Base-by-base conservation (phyloP, 257 asterid species). In the Salvia rosmarinus region DNA sequence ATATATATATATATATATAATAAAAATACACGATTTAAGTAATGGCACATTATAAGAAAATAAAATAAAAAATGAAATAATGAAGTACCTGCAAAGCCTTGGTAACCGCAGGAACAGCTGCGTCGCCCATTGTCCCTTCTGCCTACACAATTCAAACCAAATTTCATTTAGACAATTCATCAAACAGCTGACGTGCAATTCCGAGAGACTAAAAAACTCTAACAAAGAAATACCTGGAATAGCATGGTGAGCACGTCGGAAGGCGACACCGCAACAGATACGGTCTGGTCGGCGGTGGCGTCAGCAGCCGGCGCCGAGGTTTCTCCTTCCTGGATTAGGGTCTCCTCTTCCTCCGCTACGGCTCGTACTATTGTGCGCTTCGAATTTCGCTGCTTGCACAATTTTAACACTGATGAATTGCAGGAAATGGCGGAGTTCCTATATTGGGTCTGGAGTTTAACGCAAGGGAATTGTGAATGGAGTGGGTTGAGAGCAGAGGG, bases 191-290 rank as follows among this genome's bases (percentile, higher is more conserved):
- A 1, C 2, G 4, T 21, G 6, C 51, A 71, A 16, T 40, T 50
- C 0, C 9, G 25, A 25, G 20, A 47, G 23, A 63, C 32, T 10
- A 4, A 37, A 17, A 16, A 3, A 56, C 7, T 1, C 20, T 0
- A 2, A 25, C 35, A 34, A 20, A 16, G 23, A 51, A 59, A 37
- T 44, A 85, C 98, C 90, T 85, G 96, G 81, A 92, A 88, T 59
- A 88, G 82, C 98, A 92, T 90, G 74, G 88, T 88, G 77, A 92
- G 98, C 51, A 85, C 80, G 79, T 90, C 97, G 62, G 97, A 92
- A 63, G 97, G 89, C 52, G 97, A 90, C 50, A 88, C 92, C 1
- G 96, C 71, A 71, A 90, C 96, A 20, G 98, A 90, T 58, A 92
- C 96, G 13, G 96, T 75, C 78, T 82, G 88, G 46, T 84, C 95